These are phyloP conservation scores for Pyrenula aspistea DNA, from an alignment of 495 filamentous ascomycete species.

Conservation along the genomic window DNA sequence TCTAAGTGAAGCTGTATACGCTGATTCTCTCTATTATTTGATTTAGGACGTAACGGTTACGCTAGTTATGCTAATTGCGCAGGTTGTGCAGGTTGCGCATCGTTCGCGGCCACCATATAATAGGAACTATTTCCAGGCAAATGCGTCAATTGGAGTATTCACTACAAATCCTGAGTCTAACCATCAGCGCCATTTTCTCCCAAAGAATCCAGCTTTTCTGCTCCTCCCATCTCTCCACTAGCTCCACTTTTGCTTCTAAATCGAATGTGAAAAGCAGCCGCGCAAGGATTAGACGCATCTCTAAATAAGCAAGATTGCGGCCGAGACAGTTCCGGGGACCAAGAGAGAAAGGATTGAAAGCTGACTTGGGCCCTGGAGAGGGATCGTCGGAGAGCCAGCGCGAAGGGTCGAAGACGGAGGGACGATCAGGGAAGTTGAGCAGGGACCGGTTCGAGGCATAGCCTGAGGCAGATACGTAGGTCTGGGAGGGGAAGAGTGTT, in stretches of 20 bases:
- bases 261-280: conserved; percentile 4
- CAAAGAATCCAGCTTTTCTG: conserved; percentile 24
- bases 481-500: conserved; percentile 2
- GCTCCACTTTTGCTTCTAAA: background rate
- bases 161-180: conserved; percentile 13
- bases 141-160: too few relatives aligned
- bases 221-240: conserved; percentile 16
- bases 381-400: conserved; percentile 21
- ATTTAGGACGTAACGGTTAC: too few relatives aligned
- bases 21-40: too few relatives aligned
- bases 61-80: too few relatives aligned
- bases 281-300: conserved; percentile 1
- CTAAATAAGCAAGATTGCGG: conserved; percentile 21
- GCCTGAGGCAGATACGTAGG: conserved; percentile 10
- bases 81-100: too few relatives aligned
- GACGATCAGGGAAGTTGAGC: conserved; percentile 16
- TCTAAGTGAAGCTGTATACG: too few relatives aligned
- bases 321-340: conserved; percentile 38
- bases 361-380: conserved; percentile 16
- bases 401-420: conserved; percentile 27
- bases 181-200: conserved; percentile 26
- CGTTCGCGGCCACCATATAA: too few relatives aligned
- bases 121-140: too few relatives aligned
- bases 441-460: conserved; percentile 15
- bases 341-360: conserved; percentile 31